Base-by-base conservation (phyloP, 2,329 filamentous ascomycete species). In the Fusarium mangiferae region DNA sequence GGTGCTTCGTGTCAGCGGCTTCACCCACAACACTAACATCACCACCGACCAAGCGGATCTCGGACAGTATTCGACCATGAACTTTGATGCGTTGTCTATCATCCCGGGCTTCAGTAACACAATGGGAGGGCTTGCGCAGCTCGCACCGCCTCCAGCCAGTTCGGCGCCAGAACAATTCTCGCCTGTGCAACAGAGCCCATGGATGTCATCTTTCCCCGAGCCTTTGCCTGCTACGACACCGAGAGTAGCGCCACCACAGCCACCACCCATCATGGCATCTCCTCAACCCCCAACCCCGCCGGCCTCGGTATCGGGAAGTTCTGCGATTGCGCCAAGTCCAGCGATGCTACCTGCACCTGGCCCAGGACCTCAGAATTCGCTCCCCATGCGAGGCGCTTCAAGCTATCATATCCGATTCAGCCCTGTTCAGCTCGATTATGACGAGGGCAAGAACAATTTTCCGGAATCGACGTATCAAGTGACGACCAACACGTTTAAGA, bases 401-500 rank as follows among this genome's bases (percentile, higher is more conserved):
- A 79, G 75, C 17, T 82, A 80, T 46, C 80, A 79, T 68, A 78
- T 82, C 74, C 86, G 88, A 9, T 90, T 90, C 78, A 90, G 86
- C 76, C 85, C 79, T 17, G 78, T 83, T 49, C 82, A 84, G 60
- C 75, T 81, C 41, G 81, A 87, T 66, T 90, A 87, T 78, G 87
- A 87, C 65, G 88, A 87, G 65, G 81, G 82, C 28, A 86, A 85
- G 59, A 83, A 80, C 65, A 80, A 78, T 49, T 81, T 82, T n/a
- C 77, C 78, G 4, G 87, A 88, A 65, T 85, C 86, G n/a, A 81
- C 84, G 8, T 86, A 87, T 58, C 80, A 83, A 20, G 80, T 83
- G 7, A 85, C 85, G 60, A 91, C 89, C 5, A 87, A 84, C 57
- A 89, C 88, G 3, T 92, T 92, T 77, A 90, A 90, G 77, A 91